Evolutionary conservation across 148 eudicot species (phyloP), one percentile per base, ranked within the genome.

Genomic region (Rhododendron kiyosumense): DNA sequence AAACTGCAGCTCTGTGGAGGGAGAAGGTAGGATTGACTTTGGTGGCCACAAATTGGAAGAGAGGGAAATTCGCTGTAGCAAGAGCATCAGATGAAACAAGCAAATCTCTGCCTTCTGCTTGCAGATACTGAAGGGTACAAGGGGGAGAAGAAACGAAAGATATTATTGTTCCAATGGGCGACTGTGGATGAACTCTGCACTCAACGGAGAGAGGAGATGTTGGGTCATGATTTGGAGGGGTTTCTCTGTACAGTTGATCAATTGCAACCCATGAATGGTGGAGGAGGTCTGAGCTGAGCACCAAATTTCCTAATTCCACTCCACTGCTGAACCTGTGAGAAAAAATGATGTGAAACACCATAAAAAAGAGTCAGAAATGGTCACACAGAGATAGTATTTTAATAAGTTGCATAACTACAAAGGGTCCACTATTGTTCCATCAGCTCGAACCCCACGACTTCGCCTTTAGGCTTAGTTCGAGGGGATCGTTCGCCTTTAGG

Each of bases 241-340:
- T 28, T 17, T 81, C 85, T 38, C 49, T 71, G 15, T 76, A 73
- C 67, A 76, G 26, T 5, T 87, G 45, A 24, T 14, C 54, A 67
- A 87, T 82, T 87, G 85, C 85, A 36, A 7, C 46, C 85, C 88
- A 89, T 4, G 87, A 78, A 51, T 45, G 57, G 22, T 13, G 54
- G 52, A 85, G 85, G 17, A 86, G 69, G 51, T 48, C 87, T 81
- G 88, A 84, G 75, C 87, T 57, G 48, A 85, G 71, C 30, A 88
- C 4, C 49, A 88, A 67, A 84, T 63, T 73, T 65, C 73, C 78
- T 69, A 85, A 18, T 61, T 86, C 88, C 54, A 20, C 48, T 36
- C 87, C 88, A 86, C 59, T 84, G 85, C 79, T 81, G 82, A 89
- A 89, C 86, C 88, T 88, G 85, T 73, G 28, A 86, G 38, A 20